Percentiles rank a stretch among this genome's conserved stretches.
phyloP scores from a whole-genome alignment of 2,329 filamentous ascomycete genomes.

The Talaromyces sp. region DNA sequence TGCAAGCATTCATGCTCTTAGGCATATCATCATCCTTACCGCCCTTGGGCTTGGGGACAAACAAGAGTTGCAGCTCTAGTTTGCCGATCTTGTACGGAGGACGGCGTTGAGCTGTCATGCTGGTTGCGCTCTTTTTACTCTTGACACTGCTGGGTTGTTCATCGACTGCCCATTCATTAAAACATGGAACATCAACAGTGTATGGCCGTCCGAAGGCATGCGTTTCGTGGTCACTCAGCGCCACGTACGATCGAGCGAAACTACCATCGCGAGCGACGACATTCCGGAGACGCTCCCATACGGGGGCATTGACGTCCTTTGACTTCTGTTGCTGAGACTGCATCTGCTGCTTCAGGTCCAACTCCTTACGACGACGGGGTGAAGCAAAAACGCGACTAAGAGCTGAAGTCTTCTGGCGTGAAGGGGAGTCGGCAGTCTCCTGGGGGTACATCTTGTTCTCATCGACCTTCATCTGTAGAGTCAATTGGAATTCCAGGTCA shows the following conservation, averaged over 20 bases:
- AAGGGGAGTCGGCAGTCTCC: conserved; percentile 55
- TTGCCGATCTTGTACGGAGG: conserved; percentile 98
- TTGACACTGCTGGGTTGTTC: conserved; percentile 84
- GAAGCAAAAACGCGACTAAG: conserved; percentile 93
- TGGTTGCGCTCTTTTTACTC: conserved; percentile 77
- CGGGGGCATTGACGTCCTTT: conserved; percentile 55
- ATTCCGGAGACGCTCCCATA: conserved; percentile 85
- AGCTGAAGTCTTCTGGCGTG: conserved; percentile 78
- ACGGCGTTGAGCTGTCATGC: conserved; percentile 62
- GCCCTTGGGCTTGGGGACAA: conserved; percentile 88
- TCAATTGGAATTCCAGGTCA: conserved; percentile 98
- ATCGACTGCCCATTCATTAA: conserved; percentile 98
- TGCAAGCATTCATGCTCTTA: conserved; percentile 97
- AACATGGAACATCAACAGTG: conserved; percentile 86
- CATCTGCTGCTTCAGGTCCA: conserved; percentile 80
- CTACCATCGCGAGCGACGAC: conserved; percentile 89
- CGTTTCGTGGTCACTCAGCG: conserved; percentile 87
- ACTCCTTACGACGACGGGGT: conserved; percentile 94
- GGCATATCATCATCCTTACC: conserved; percentile 94
- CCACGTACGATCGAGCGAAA: conserved; percentile 91
- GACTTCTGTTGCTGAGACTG: conserved; percentile 77
- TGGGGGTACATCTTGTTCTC: conserved; percentile 67
- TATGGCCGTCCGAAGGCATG: conserved; percentile 86
- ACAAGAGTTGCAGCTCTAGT: conserved; percentile 88
- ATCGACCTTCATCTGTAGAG: conserved; percentile 90